phyloP scores from a whole-genome alignment of 805 yeast genomes.

The Ogataea zsoltii region DNA sequence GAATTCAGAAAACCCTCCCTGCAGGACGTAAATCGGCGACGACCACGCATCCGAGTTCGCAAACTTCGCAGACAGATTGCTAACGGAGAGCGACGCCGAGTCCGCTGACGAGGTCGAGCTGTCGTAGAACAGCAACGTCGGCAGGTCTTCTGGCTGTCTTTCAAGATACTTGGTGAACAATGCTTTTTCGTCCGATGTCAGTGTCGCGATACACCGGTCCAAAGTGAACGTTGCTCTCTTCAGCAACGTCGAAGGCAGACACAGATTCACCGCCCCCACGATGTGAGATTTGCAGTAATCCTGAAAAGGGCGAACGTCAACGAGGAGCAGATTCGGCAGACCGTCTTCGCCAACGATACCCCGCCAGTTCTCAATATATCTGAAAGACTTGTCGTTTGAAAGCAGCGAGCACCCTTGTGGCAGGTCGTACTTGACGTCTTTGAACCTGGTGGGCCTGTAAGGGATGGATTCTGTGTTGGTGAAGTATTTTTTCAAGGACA shows the following conservation, averaged over 20 bases:
- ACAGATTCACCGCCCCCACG: conserved; percentile 65
- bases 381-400: conserved; percentile 17
- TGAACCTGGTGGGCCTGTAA: conserved; percentile 24
- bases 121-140: conserved; percentile 56
- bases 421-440: conserved; percentile 22
- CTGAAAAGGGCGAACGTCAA: conserved; percentile 82
- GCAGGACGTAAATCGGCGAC: conserved; percentile 43
- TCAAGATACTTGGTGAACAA: conserved; percentile 40
- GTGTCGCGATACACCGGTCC: conserved; percentile 58
- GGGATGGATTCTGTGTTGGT: conserved; percentile 18
- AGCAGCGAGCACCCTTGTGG: conserved; percentile 26
- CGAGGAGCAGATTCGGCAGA: conserved; percentile 41
- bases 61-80: conserved; percentile 51
- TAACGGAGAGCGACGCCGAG: conserved; percentile 40
- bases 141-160: conserved; percentile 33
- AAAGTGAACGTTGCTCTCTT: conserved; percentile 74
- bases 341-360: conserved; percentile 27
- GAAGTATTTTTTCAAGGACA: conserved; percentile 17
- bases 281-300: conserved; percentile 66
- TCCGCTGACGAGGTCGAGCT: conserved; percentile 32
- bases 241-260: conserved; percentile 86
- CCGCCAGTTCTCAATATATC: conserved; percentile 18
- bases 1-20: conserved; percentile 44
- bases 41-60: conserved; percentile 38
- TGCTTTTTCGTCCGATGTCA: conserved; percentile 52